Percentiles rank a stretch among this genome's conserved stretches.
Evolutionary conservation across 2,329 filamentous ascomycete genomes (phyloP).

Genomic region (Penicillium sp.): DNA sequence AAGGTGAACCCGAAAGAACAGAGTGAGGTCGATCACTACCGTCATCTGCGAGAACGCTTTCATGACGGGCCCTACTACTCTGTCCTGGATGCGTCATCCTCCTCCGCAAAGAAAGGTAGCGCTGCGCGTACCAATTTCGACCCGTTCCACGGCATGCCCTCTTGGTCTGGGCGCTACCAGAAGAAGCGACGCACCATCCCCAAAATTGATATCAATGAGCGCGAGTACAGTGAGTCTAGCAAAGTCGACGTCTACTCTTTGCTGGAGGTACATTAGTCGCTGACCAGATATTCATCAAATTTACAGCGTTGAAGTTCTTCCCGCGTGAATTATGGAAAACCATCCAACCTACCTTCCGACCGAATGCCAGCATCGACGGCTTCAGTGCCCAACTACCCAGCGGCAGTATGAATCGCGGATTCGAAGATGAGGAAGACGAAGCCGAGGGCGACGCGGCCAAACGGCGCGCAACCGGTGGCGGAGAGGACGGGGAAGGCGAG

Average conservation of each 20-base stretch:
- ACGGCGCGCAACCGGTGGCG: conserved; percentile 27
- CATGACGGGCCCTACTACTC: conserved; percentile 61
- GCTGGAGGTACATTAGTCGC: too few species aligned
- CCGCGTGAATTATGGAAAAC: conserved; percentile 57
- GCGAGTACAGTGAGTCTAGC: conserved; percentile 52
- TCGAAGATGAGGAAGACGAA: conserved; percentile 49
- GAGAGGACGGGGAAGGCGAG: conserved; percentile 30
- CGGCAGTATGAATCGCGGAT: conserved; percentile 36
- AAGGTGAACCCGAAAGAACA: conserved; percentile 44
- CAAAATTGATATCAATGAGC: conserved; percentile 46
- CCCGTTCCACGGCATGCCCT: conserved; percentile 61
- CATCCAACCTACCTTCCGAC: conserved; percentile 49
- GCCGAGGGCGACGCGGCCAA: conserved; percentile 34
- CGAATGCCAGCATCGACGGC: conserved; percentile 32
- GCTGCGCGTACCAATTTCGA: conserved; percentile 53
- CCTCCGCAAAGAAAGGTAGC: conserved; percentile 45
- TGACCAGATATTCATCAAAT: neutral
- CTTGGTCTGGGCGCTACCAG: conserved; percentile 58
- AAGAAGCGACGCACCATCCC: conserved; percentile 57
- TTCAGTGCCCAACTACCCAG: conserved; percentile 22
- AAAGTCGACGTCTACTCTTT: too few species aligned
- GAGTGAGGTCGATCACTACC: conserved; percentile 50
- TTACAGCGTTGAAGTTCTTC: conserved; percentile 55
- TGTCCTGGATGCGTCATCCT: conserved; percentile 44
- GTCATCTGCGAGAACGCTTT: conserved; percentile 53